Evolutionary conservation across 306 rosid genomes (phyloP).

Genomic region (Trifolium subterraneum): DNA sequence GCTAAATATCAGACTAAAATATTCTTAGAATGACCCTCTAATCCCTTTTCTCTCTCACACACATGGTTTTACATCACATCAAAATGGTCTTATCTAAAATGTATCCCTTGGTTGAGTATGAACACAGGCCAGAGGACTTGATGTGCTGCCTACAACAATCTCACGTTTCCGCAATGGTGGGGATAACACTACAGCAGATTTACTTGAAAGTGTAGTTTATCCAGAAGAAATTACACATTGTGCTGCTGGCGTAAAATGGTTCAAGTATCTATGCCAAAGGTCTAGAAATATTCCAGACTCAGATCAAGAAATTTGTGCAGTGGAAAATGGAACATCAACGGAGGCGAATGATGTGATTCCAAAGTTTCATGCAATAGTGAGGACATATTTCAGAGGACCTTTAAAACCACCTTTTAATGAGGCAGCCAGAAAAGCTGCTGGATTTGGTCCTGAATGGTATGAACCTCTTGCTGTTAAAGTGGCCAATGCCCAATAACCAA

Average conservation of each 20-base stretch:
- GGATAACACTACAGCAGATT: constrained; percentile 67
- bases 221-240: constrained; percentile 92
- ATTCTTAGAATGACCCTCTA: background rate
- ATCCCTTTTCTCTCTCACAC: background rate
- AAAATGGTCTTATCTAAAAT: constrained; percentile 24
- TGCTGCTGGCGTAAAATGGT: constrained; percentile 89
- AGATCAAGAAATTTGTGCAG: constrained; percentile 35
- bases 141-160: constrained; percentile 84
- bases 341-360: constrained; percentile 54
- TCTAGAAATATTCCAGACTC: constrained; percentile 14
- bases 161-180: constrained; percentile 70
- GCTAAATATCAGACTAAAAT: background rate
- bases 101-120: constrained; percentile 28
- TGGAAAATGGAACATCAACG: constrained; percentile 24
- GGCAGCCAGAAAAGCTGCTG: constrained; percentile 80
- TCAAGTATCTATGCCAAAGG: constrained; percentile 70
- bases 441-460: constrained; percentile 87
- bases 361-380: constrained; percentile 75
- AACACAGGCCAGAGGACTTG: constrained; percentile 82
- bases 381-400: constrained; percentile 75
- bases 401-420: constrained; percentile 91
- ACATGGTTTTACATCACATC: constrained; percentile 13
- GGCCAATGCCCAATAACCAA: constrained; percentile 25
- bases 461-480: constrained; percentile 83
- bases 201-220: constrained; percentile 77